Percentiles rank a stretch among this genome's conserved stretches.
phyloP scores from a whole-genome alignment of 257 asterid species.

The Voacanga thouarsii region DNA sequence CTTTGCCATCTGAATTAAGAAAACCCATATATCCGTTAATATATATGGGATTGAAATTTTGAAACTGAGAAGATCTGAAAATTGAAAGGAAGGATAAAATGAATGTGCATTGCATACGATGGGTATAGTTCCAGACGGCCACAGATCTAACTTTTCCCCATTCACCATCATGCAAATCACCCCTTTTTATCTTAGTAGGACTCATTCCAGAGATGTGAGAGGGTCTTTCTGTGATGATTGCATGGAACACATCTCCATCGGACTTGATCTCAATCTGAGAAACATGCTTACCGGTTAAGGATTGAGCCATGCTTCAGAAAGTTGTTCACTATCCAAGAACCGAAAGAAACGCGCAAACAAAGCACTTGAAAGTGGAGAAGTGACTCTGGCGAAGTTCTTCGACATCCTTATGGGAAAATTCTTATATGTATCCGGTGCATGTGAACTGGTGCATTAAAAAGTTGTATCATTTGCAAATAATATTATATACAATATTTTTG shows the following conservation, averaged over 20 bases:
- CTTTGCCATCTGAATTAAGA: slow-evolving; percentile 20
- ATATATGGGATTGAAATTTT: no score
- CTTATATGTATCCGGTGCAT: no score
- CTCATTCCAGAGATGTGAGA: slow-evolving; percentile 4
- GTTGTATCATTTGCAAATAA: no score
- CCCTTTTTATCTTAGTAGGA: not conserved
- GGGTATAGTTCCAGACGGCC: not conserved
- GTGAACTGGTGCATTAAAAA: no score
- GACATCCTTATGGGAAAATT: not conserved
- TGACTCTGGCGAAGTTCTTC: not conserved
- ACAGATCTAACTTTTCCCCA: no score
- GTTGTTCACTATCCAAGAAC: not conserved
- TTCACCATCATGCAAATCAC: slow-evolving; percentile 8
- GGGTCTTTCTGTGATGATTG: not conserved
- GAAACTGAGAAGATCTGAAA: not conserved
- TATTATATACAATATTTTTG: no score
- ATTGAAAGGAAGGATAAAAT: not conserved
- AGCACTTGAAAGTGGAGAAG: no score
- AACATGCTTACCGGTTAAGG: no score
- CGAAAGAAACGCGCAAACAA: not conserved
- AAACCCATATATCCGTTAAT: no score
- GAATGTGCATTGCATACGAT: not conserved
- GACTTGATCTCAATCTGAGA: slow-evolving; percentile 12
- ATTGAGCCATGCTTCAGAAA: no score
- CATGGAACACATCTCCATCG: slow-evolving; percentile 16